phyloP scores from a whole-genome alignment of 108 stramenopile genomes.

The Cyclotella sp. region DNA sequence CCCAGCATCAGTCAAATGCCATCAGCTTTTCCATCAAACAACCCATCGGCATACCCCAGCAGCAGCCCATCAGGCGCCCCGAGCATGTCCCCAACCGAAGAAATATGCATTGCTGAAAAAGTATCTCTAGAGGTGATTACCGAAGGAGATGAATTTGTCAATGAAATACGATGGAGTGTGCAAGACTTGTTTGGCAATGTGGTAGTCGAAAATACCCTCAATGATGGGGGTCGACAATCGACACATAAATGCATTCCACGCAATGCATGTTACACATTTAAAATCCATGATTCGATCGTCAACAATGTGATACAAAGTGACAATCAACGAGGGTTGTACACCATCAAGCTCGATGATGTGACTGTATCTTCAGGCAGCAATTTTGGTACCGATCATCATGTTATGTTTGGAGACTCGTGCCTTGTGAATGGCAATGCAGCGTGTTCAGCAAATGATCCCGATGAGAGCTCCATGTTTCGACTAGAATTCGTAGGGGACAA shows the following conservation, averaged over 20 bases:
- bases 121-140: conserved; percentile 24
- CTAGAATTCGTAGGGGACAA: conserved; percentile 30
- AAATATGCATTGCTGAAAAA: conserved; percentile 17
- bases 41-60: not conserved
- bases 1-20: conserved; percentile 21
- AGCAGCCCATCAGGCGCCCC: conserved; percentile 12
- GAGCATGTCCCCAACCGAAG: conserved; percentile 17
- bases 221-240: conserved; percentile 9
- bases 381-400: conserved; percentile 17
- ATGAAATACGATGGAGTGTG: conserved; percentile 32
- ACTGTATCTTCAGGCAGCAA: conserved; percentile 20
- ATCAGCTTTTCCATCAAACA: conserved; percentile 12
- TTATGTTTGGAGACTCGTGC: conserved; percentile 39
- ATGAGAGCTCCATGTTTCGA: conserved; percentile 35
- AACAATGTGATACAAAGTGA: not conserved
- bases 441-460: conserved; percentile 14
- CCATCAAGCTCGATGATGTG: conserved; percentile 32
- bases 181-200: conserved; percentile 29
- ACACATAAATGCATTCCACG: conserved; percentile 20
- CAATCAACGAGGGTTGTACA: conserved; percentile 20
- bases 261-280: conserved; percentile 33
- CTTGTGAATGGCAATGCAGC: conserved; percentile 23
- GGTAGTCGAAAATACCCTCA: conserved; percentile 4
- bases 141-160: conserved; percentile 34
- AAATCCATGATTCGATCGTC: conserved; percentile 23